Conservation (phyloP, 2,329 filamentous ascomycete genomes). For the Clonostachys chloroleuca region DNA sequence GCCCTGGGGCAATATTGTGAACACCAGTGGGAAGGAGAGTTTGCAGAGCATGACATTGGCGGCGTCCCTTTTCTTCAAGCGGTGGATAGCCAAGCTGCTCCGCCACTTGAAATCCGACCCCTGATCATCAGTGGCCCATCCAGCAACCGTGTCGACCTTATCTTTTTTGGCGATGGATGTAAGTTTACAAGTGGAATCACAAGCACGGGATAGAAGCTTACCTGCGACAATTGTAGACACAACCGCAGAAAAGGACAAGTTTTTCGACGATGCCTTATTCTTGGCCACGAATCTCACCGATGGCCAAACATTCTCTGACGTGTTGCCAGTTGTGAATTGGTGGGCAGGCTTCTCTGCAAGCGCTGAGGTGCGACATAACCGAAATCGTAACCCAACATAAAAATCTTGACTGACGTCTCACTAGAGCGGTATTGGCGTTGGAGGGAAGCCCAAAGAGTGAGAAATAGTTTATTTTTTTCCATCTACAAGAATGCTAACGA, state of each 20-base stretch:
- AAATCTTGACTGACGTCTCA: background rate
- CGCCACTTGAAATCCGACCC: conserved; percentile 19
- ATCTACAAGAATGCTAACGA: background rate
- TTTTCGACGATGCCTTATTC: conserved; percentile 18
- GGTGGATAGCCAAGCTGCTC: conserved; percentile 11
- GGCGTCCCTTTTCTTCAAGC: conserved; percentile 10
- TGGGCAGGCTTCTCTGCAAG: conserved; percentile 21
- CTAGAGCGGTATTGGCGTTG: conserved; percentile 19
- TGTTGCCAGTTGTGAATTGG: conserved; percentile 19
- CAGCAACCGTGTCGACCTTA: conserved; percentile 18
- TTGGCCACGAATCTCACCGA: conserved; percentile 17
- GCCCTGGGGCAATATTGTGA: conserved; percentile 17
- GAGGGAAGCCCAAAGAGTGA: conserved; percentile 16
- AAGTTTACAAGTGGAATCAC: conserved; percentile 1
- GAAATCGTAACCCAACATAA: background rate
- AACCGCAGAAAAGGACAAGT: conserved; percentile 20
- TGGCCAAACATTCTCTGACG: conserved; percentile 19
- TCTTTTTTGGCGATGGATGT: conserved; percentile 23
- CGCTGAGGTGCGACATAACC: conserved; percentile 10
- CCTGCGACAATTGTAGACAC: conserved; percentile 10
- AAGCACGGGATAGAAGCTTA: background rate
- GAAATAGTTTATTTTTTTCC: background rate
- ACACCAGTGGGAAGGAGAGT: conserved; percentile 20
- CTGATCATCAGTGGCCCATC: conserved; percentile 21
- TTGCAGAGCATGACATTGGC: conserved; percentile 12